Evolutionary conservation across 2,329 filamentous ascomycete species (phyloP), one percentile per base, ranked within the genome.

Genomic region (Fusarium sublunatum): DNA sequence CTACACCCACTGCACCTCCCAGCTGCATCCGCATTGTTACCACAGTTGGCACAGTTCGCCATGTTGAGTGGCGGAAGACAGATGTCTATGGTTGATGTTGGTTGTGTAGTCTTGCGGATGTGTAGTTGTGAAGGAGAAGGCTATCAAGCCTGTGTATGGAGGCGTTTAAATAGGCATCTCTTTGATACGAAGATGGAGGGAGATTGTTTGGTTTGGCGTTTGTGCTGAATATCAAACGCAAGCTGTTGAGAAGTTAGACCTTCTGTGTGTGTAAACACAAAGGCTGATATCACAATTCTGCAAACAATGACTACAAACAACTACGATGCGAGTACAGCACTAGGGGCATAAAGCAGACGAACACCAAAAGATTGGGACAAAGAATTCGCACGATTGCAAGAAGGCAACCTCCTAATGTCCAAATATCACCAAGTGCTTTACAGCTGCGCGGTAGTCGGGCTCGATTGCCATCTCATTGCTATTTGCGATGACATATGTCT

Each of bases 1-100:
- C 29, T 22, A 7, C 61, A 64, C 13, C 42, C 36, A 5, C 19
- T 24, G 25, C 60, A 64, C 13, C 35, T 19, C 24, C 32, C 10
- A 7, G 50, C 42, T 10, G 61, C 61, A 24, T 39, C 22, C 24
- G 25, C 31, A 6, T 19, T 19, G 19, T 19, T 19, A 19, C 43
- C 51, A 31, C 61, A 61, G 29, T 57, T 48, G 11, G 38, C 38
- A 32, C 61, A 64, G 19, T 10, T 26, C 13, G 19, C 24, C 54
- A 64, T 64, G 7, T 42, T 29, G 58, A 13, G 13, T 12, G 22
- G 13, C 9, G 26, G 12, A 28, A 11, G 24, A 6, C 6, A 22
- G 44, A 12, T 10, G 11, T 11, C 29, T 28, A 9, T 28, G 24
- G 22, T 13, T 7, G 24, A 35, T 7, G 5, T 24, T 15, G 24